phyloP scores from a whole-genome alignment of 345 rosid species.

The Microthlaspi erraticum region DNA sequence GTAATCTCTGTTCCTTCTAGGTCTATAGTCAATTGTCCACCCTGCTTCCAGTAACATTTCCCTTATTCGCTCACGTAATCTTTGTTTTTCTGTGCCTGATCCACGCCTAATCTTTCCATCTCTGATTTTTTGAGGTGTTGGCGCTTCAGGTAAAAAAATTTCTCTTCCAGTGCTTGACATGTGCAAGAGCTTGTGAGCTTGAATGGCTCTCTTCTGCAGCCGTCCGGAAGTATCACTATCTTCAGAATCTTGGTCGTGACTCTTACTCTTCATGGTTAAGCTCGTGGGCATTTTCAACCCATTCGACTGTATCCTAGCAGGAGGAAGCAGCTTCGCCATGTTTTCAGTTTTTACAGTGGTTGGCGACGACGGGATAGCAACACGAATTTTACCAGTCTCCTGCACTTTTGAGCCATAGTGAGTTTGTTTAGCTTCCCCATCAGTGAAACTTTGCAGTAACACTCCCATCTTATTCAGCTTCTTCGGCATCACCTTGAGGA shows the following conservation, averaged over 20 bases:
- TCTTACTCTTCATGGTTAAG: conserved; percentile 51
- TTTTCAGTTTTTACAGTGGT: conserved; percentile 48
- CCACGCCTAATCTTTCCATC: conserved; percentile 79
- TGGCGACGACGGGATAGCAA: conserved; percentile 43
- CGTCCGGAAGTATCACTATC: conserved; percentile 55
- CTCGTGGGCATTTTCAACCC: conserved; percentile 44
- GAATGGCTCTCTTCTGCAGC: conserved; percentile 48
- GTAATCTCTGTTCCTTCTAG: conserved; percentile 84
- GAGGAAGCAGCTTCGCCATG: conserved; percentile 48
- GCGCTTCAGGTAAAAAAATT: conserved; percentile 50
- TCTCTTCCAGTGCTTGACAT: conserved; percentile 50
- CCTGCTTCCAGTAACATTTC: conserved; percentile 89
- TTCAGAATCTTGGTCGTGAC: conserved; percentile 58
- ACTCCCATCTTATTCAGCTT: conserved; percentile 63
- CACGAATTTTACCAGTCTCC: conserved; percentile 53
- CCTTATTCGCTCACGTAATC: conserved; percentile 80
- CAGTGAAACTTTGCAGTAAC: conserved; percentile 51
- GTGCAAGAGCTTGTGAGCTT: conserved; percentile 45
- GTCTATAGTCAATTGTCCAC: conserved; percentile 91
- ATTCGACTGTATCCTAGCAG: conserved; percentile 45
- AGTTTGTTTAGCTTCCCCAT: conserved; percentile 48
- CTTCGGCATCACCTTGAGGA: conserved; percentile 85
- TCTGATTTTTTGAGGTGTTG: conserved; percentile 42
- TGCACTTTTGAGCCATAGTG: conserved; percentile 49
- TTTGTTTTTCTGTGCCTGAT: conserved; percentile 91